Percentiles rank a stretch among this genome's conserved stretches.
Evolutionary conservation across 495 filamentous ascomycete genomes (phyloP).

Genomic region (Haplographium delicatum): DNA sequence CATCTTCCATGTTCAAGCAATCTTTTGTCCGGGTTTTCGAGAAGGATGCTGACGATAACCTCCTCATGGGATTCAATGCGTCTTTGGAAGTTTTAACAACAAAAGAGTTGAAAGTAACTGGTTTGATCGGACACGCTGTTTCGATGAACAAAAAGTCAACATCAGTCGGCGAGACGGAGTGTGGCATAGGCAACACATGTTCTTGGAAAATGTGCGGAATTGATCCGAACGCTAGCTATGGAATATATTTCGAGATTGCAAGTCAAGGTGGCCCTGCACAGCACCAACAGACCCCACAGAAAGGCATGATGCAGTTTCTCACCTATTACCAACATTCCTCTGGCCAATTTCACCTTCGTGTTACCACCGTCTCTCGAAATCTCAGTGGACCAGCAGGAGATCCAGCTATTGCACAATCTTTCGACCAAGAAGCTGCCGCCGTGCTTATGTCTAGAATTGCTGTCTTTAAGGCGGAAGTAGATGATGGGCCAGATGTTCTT

Average conservation of each 20-base stretch:
- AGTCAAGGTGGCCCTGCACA: slow-evolving; percentile 85
- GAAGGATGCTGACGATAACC: slow-evolving; percentile 88
- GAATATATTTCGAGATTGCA: slow-evolving; percentile 96
- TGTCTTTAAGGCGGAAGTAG: slow-evolving; percentile 98
- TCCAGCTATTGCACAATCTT: slow-evolving; percentile 94
- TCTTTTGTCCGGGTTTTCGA: slow-evolving; percentile 97
- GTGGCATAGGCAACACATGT: slow-evolving; percentile 97
- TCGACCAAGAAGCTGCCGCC: slow-evolving; percentile 97
- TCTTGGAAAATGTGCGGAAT: slow-evolving; percentile 99
- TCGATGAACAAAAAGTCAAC: slow-evolving; percentile 97
- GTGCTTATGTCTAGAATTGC: slow-evolving; percentile 98
- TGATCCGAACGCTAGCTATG: slow-evolving; percentile 88
- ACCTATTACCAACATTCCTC: slow-evolving; percentile 99
- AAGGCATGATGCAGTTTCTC: slow-evolving; percentile 96
- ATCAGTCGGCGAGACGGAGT: slow-evolving; percentile 96
- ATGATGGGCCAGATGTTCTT: slow-evolving; percentile 97
- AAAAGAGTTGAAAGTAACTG: slow-evolving; percentile 97
- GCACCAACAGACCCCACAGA: slow-evolving; percentile 79
- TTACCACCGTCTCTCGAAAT: slow-evolving; percentile 88
- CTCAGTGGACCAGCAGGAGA: slow-evolving; percentile 94
- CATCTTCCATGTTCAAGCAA: slow-evolving; percentile 99
- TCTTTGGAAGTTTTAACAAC: slow-evolving; percentile 94
- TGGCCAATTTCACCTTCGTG: slow-evolving; percentile 90
- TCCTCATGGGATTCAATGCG: slow-evolving; percentile 98
- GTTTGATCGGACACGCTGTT: slow-evolving; percentile 93